Base-by-base conservation (phyloP, 495 filamentous ascomycete species). In the Alectoria sarmentosa region DNA sequence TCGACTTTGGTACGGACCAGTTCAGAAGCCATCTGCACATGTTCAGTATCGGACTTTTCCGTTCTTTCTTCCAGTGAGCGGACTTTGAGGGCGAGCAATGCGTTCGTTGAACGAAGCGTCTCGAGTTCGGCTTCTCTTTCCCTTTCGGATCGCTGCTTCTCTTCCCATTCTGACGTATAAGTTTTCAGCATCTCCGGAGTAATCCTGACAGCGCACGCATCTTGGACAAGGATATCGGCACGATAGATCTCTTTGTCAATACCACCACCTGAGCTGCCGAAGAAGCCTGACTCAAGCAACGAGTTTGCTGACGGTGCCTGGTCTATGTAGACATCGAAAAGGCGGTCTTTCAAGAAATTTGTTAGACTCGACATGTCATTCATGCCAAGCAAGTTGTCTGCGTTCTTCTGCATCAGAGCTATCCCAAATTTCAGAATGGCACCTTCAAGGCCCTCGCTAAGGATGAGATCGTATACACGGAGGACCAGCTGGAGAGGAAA, bases 291-390 rank as follows among this genome's bases (percentile, higher is more conserved):
- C 74, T 99, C 94, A 36, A 97, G 84, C 48, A 98, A 88, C 9
- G 90, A 95, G 39, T 83, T 87, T 23, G 91, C 84, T 2, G 91
- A 92, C 0, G 94, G 94, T 11, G 90, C 84, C 69, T 91, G 86
- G 74, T 99, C 94, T 62, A 98, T 96, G 72, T 99, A 99, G 52
- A 90, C 90, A 74, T 99, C 94, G 64, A 99, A 98, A 5, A 99
- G 71, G 23, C 88, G 87, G 72, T 98, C 95, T 72, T 96, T 96
- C 37, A 99, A 77, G 77, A 93, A 98, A 26, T 79, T 86, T 2
- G 91, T 96, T 41, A 99, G 80, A 19, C 84, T 79, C 28, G 84
- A 78, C 91, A 99, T 98, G 71, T 98, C 94, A 37, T 86, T 86
- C 88, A 96, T 94, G 28, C 72, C 83, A 54, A 97, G 82, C n/a